Conservation (phyloP, 352 stramenopile species). For the Phytophthora capsici region DNA sequence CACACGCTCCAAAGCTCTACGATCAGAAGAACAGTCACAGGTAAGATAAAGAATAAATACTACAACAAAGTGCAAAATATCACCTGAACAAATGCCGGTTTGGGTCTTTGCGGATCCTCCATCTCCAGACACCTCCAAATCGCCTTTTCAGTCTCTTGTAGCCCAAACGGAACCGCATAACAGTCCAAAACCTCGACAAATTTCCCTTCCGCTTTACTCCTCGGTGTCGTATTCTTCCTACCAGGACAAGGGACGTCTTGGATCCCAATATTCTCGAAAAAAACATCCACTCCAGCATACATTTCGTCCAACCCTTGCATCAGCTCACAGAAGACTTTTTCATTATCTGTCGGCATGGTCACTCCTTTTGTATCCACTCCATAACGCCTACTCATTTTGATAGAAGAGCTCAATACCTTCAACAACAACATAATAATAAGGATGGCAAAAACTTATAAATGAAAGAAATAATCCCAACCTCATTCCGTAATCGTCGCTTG, state of each 20-base stretch:
- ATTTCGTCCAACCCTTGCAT: conserved; percentile 24
- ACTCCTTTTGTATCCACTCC: conserved; percentile 19
- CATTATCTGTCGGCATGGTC: conserved; percentile 23
- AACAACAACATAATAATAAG: conserved; percentile 1
- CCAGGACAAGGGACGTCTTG: conserved; percentile 27
- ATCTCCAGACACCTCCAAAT: conserved; percentile 26
- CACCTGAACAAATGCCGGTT: conserved; percentile 30
- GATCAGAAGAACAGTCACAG: not conserved
- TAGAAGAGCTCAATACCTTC: conserved; percentile 24
- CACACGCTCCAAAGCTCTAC: conserved; percentile 14
- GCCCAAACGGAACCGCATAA: conserved; percentile 22
- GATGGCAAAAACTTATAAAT: not conserved
- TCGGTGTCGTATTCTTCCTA: conserved; percentile 20
- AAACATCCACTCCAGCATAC: conserved; percentile 17
- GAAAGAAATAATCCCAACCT: conserved; percentile 12
- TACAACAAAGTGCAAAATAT: not conserved
- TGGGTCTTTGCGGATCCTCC: conserved; percentile 26
- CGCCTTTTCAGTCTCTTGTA: conserved; percentile 20
- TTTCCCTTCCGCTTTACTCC: conserved; percentile 20
- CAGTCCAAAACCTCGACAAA: conserved; percentile 33
- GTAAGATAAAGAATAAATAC: not conserved
- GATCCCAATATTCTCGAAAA: conserved; percentile 26
- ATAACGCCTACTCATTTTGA: conserved; percentile 21
- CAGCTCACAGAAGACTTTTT: conserved; percentile 22
- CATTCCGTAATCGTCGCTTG: conserved; percentile 26